A percentile compares a stretch with the other conserved stretches of the same genome.
Conservation (phyloP, 1,284 basidiomycete genomes). For the Moesziomyces aphidis region DNA sequence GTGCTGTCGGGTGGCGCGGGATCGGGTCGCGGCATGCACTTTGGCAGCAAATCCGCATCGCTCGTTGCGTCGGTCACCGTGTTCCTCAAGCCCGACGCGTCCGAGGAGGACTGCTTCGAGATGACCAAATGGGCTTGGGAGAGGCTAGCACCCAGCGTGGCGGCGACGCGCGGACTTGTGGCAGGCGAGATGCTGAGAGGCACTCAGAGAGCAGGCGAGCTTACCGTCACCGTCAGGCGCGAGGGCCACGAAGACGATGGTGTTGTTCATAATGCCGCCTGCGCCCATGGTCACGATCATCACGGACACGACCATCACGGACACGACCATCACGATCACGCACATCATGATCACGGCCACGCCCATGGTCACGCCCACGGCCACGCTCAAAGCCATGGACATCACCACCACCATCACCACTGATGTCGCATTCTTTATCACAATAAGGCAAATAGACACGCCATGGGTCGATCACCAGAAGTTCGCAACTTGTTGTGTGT, state of each 20-base stretch:
- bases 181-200: conserved; percentile 62
- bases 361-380: conserved; percentile 15
- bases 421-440: neutral
- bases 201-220: conserved; percentile 57
- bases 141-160: conserved; percentile 55
- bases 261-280: conserved; percentile 9
- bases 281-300: conserved; percentile 38
- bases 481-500: too few species aligned
- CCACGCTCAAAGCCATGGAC: conserved; percentile 14
- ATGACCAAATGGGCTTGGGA: conserved; percentile 64
- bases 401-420: conserved; percentile 5
- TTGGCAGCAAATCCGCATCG: conserved; percentile 55
- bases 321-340: conserved; percentile 38
- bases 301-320: conserved; percentile 31
- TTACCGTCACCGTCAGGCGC: conserved; percentile 57
- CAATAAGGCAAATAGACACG: too few species aligned
- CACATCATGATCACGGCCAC: conserved; percentile 29
- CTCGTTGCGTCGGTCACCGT: conserved; percentile 59
- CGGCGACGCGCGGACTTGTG: conserved; percentile 49
- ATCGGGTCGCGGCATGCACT: conserved; percentile 29
- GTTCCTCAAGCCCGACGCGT: conserved; percentile 47
- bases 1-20: conserved; percentile 31
- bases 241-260: conserved; percentile 53
- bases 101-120: conserved; percentile 55
- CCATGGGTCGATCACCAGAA: too few species aligned